phyloP scores from a whole-genome alignment of 805 yeast genomes.

The Pichia nakasei region DNA sequence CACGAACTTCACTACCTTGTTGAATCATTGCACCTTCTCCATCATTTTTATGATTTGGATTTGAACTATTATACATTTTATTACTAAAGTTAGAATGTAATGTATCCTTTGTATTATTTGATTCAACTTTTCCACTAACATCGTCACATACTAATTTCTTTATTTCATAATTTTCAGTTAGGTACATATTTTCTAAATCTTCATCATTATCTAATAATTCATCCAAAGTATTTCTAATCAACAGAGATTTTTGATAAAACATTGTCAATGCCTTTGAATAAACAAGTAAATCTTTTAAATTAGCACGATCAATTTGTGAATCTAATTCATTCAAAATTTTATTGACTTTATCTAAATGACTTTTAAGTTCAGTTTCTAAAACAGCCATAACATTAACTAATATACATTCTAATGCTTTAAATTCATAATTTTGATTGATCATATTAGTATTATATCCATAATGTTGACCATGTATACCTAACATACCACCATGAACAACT shows the following conservation, averaged over 20 bases:
- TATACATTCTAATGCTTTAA: constrained; percentile 75
- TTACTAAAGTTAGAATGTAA: neutral
- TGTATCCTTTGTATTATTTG: neutral
- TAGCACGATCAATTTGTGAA: constrained; percentile 67
- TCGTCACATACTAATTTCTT: constrained; percentile 11
- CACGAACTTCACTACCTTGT: constrained; percentile 8
- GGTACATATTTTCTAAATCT: constrained; percentile 70
- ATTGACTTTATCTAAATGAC: constrained; percentile 51
- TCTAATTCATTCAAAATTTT: constrained; percentile 62
- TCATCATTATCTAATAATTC: constrained; percentile 83
- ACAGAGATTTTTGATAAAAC: constrained; percentile 64
- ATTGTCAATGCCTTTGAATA: constrained; percentile 62
- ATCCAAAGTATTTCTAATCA: constrained; percentile 75
- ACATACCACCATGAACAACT: constrained; percentile 21
- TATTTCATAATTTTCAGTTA: constrained; percentile 34
- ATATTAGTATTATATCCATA: neutral
- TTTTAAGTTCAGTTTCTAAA: constrained; percentile 65
- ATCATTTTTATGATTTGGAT: neutral
- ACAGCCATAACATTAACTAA: constrained; percentile 72
- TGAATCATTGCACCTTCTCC: neutral
- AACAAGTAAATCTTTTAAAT: constrained; percentile 62
- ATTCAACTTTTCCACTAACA: neutral
- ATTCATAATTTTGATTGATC: constrained; percentile 53
- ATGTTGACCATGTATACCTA: constrained; percentile 5
- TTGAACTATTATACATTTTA: neutral